Evolutionary conservation across 768 basidiomycete genomes (phyloP).

Genomic region (Podaxis rugospora): DNA sequence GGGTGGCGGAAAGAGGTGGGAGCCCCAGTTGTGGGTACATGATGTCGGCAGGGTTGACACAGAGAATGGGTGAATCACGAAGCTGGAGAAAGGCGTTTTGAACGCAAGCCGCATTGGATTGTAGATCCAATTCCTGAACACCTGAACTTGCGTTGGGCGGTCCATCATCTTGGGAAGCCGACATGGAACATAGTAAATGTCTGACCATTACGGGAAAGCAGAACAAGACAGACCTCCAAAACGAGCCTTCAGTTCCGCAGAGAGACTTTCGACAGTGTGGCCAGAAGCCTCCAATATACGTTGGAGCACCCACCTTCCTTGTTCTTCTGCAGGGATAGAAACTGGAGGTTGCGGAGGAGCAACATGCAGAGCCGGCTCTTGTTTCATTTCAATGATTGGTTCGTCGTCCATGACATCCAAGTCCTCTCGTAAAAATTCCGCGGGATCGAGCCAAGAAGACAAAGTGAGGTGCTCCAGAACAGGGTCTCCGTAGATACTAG

Average conservation of each 20-base stretch:
- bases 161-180: constrained; percentile 6
- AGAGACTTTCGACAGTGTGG: constrained; percentile 9
- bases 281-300: constrained; percentile 5
- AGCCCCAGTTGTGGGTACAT: constrained; percentile 16
- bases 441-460: constrained; percentile 17
- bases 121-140: background rate
- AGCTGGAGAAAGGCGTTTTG: constrained; percentile 17
- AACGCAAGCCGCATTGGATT: constrained; percentile 15
- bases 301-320: constrained; percentile 1
- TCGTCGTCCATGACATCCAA: constrained; percentile 3
- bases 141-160: background rate
- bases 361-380: background rate
- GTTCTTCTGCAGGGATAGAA: background rate
- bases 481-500: background rate
- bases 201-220: background rate
- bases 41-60: constrained; percentile 29
- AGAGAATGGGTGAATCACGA: constrained; percentile 13
- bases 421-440: constrained; percentile 17
- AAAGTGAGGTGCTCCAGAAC: constrained; percentile 6
- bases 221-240: constrained; percentile 1
- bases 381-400: background rate
- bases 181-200: background rate
- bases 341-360: background rate
- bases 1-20: background rate
- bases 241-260: constrained; percentile 11